Base-by-base conservation (phyloP, 768 basidiomycete species). In the Xerocomus brunneocitrinus region DNA sequence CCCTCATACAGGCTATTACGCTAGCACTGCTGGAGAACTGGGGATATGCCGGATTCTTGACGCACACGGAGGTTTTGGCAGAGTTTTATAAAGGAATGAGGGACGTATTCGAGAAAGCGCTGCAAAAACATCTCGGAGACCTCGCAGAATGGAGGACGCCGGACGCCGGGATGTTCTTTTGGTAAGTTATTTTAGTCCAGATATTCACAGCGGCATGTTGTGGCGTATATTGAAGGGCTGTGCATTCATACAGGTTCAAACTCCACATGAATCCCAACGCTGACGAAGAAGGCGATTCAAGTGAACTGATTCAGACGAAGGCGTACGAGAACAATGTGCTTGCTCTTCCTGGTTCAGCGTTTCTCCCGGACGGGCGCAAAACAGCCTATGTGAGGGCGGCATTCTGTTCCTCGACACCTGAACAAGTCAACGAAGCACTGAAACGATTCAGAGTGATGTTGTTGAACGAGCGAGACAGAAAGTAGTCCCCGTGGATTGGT, bases 111-210 rank as follows among this genome's bases (percentile, higher is more conserved):
- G 87, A 91, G 67, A 67, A 65, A 1, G 85, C 87, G 41, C 82
- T 93, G 75, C 75, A 79, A 62, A 81, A 79, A 62, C 81, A 95
- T 67, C 79, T 97, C 19, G 72, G 74, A 45, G 90, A 84, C 3
- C 74, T 94, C 30, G 91, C 84, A 16, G 82, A 86, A 67, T 88
- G 86, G 86, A 72, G 65, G 51, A 69, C 74, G 0, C 90, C 89
- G 8, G 82, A 85, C 58, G 82, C 88, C n/a, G 88, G 90, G 57
- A 89, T 95, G 89, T 95, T 95, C 75, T 84, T 91, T 67, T 94
- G 90, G 88, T 85, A 39, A 24, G 82, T 63, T 39, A 28, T 16
- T 49, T 62, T 52, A 46, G n/a, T 56, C 50, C 43, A 53, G 52
- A 47, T 30, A 51, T 43, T 50, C 46, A 44, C 24, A n/a, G 31